Evolutionary conservation across 768 basidiomycete species (phyloP), one percentile per base, ranked within the genome.

Genomic region (Panaeolus cyanescens): DNA sequence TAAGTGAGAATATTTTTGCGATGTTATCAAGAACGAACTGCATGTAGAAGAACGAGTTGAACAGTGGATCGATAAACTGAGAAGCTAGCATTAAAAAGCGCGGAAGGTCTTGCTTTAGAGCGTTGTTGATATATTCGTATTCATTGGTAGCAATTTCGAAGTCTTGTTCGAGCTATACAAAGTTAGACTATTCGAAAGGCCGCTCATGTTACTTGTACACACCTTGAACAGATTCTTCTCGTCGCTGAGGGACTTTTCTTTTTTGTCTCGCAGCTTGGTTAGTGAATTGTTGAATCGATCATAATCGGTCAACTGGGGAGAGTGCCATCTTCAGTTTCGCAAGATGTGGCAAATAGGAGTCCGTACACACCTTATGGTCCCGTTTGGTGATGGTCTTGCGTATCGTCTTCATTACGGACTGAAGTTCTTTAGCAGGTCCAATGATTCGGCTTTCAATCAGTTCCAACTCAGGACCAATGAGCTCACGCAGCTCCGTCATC

Each of bases 41-140:
- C 95, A 99, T 98, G 74, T 96, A 99, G 81, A 91, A 99, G 83
- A 95, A 95, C 17, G 95, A 96, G 68, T 96, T 91, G 85, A 98
- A 99, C n/a, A 99, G 80, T 0, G 97, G 97, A 66, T 96, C 91
- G 71, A 99, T 93, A 76, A 98, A 98, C 64, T 89, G 86, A 2
- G 93, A 91, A 1, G 91, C 82, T 63, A 98, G 85, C 30, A 79
- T 80, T 84, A 99, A 88, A 81, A 99, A 99, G n/a, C 86, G 86
- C 2, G 96, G 95, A 32, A 99, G 80, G 69, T 99, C 97, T 60
- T 86, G 83, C 79, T 99, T 99, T 76, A 98, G 78, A 5, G 90
- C 83, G 62, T 83, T 89, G 72, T 96, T 98, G 77, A 95, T 91
- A 69, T 91, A 93, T 61, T 97, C 95, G 64, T 96, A 98, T 68